Base-by-base conservation (phyloP, 2,329 filamentous ascomycete genomes). In the Falciphora oryzae region DNA sequence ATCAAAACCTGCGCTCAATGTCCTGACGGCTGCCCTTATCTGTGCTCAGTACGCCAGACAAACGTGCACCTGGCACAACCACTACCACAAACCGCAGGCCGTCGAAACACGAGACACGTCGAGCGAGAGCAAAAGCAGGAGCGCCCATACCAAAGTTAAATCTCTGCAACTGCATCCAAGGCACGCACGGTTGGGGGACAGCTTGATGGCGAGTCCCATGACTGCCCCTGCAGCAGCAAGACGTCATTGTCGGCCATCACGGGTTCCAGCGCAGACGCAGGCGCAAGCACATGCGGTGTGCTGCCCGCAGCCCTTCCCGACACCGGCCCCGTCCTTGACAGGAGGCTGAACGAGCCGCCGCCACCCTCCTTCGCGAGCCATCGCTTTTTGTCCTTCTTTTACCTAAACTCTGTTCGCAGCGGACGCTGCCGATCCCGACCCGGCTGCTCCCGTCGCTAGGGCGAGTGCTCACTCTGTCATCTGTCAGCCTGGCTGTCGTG, bases 211-310 rank as follows among this genome's bases (percentile, higher is more conserved):
- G 57, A 58, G 57, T 28, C 28, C 22, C 44, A 53, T 53, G 44
- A 53, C 44, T 53, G 44, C 44, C 22, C 57, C 28, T 58, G 25
- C 57, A 58, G 28, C 57, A 28, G 11, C 57, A 27, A 58, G 57
- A 58, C 57, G 57, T 58, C 57, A 58, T 29, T 58, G 25, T 58
- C 28, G 25, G 57, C 25, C 28, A 58, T 58, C 57, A 58, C 57
- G 28, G 57, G 57, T 29, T 53, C 44, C 44, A 53, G 44, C 44
- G 22, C 18, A 53, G 44, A n/a, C 44, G 44, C 44, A 10, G 44
- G 44, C 44, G 44, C 44, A 53, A 5, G 44, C 44, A 53, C 44
- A 53, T 53, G 44, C 44, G 2, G 44, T n/a, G 44, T 13, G 18
- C 44, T 53, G 44, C 8, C 44, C 44, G 44, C 18, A 53, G 44